Base-by-base conservation (phyloP, 2,329 filamentous ascomycete genomes). In the Fusarium globosum region DNA sequence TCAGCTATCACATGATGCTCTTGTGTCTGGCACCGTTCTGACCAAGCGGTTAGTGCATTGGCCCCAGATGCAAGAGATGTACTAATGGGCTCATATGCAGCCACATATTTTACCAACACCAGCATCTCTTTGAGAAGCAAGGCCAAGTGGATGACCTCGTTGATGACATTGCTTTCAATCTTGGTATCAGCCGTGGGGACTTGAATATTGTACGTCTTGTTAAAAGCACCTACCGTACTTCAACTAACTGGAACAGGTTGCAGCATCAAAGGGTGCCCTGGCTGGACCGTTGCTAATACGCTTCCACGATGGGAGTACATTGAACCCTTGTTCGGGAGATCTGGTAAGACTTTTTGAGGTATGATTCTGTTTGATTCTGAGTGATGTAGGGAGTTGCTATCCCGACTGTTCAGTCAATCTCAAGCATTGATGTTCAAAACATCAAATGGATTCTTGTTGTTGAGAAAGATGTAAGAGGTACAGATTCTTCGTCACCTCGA, bases 81-180 rank as follows among this genome's bases (percentile, higher is more conserved):
- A 45, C 67, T 65, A 38, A 66, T 48, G n/a, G 21, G 14, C 30
- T 26, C 6, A 16, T 28, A 14, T 38, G 18, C 49, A 96, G 94
- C 69, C 93, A 94, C 77, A 90, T 97, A 8, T 97, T 92, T 80
- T 97, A 97, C 79, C 90, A 93, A 75, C 88, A 95, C 73, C 89
- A 91, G 9, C 87, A 90, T 15, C 83, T 97, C 0, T 97, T 96
- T 77, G 86, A 87, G 26, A 90, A 86, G 56, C 94, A 96, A 79
- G 79, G 81, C 21, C 85, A 89, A 20, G 93, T 96, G 1, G 91
- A 96, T 79, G 86, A 86, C 36, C 89, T 94, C 51, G 88, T 96
- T 0, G 93, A 96, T 76, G 91, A 93, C 71, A 82, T 97, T 41
- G 92, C 93, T 1, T 90, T 87, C 62, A 94, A 93, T 0, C 87